Evolutionary conservation across 2,329 filamentous ascomycete species (phyloP).

Genomic region (Fusarium caatingaense): DNA sequence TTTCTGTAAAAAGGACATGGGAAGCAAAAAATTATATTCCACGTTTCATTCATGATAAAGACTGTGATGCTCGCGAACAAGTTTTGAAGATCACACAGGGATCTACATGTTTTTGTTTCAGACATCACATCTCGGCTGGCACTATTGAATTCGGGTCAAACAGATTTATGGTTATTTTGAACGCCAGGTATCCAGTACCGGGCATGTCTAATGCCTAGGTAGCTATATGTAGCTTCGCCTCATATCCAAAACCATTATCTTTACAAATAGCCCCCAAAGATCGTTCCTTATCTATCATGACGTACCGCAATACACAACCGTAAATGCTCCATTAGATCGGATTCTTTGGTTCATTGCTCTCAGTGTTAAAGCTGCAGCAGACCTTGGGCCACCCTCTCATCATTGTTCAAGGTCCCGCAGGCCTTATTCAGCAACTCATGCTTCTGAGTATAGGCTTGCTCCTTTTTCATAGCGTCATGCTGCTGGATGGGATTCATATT

Average conservation of each 20-base stretch:
- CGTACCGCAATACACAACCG: not conserved
- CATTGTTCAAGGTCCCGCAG: constrained; percentile 51
- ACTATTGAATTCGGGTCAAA: constrained; percentile 6
- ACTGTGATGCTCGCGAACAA: not conserved
- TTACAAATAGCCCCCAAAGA: not conserved
- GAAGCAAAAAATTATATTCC: not conserved
- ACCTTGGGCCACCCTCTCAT: constrained; percentile 54
- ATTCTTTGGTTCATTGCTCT: not conserved
- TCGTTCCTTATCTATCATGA: not conserved
- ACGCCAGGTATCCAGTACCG: constrained; percentile 13
- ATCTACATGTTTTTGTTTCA: constrained; percentile 9
- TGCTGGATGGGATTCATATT: constrained; percentile 60
- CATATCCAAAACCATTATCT: not conserved
- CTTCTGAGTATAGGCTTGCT: constrained; percentile 57
- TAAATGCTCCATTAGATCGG: not conserved
- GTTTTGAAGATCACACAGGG: not conserved
- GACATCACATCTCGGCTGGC: not conserved
- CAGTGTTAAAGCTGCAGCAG: constrained; percentile 49
- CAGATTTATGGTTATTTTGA: constrained; percentile 16
- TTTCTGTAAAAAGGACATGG: not conserved
- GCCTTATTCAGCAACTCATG: constrained; percentile 57
- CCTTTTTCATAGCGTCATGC: constrained; percentile 60
- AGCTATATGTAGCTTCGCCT: constrained; percentile 1
- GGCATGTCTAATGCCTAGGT: not conserved
- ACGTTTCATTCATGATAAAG: not conserved